Percentiles rank a stretch among this genome's conserved stretches.
Evolutionary conservation across 768 basidiomycete genomes (phyloP).

Genomic region (Russula sp.): DNA sequence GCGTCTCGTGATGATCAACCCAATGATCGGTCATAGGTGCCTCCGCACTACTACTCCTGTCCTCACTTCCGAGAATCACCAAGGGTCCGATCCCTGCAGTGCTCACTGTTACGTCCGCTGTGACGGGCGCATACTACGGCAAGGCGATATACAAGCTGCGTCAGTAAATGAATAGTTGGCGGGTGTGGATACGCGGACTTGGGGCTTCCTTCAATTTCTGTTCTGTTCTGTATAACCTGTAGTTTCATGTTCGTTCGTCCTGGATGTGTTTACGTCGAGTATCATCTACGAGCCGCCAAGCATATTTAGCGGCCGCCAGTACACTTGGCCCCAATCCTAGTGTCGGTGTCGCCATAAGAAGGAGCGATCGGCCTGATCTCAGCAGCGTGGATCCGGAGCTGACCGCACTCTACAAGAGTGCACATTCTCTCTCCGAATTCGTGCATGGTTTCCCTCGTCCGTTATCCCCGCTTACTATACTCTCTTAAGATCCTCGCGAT

Average conservation of each 20-base stretch:
- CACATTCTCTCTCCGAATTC: no score
- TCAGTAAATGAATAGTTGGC: background rate
- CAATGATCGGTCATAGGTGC: conserved; percentile 40
- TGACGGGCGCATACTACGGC: conserved; percentile 59
- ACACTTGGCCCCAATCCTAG: background rate
- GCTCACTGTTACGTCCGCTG: conserved; percentile 51
- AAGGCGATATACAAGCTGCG: conserved; percentile 14
- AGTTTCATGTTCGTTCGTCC: background rate
- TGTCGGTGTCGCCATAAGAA: no score
- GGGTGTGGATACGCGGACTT: background rate
- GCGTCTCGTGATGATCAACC: background rate
- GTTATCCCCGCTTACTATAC: no score
- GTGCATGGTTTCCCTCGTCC: no score
- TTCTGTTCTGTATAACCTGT: background rate
- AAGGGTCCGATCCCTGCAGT: conserved; percentile 65
- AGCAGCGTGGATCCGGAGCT: no score
- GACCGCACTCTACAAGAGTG: no score
- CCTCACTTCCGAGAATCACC: conserved; percentile 58
- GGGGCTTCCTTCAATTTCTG: background rate
- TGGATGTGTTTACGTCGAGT: background rate
- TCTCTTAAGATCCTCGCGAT: no score
- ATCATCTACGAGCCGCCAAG: background rate
- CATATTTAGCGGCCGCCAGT: background rate
- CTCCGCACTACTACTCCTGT: conserved; percentile 61
- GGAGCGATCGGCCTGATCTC: no score